Evolutionary conservation across 2,329 filamentous ascomycete genomes (phyloP).

Genomic region (Penicillium oxalicum): DNA sequence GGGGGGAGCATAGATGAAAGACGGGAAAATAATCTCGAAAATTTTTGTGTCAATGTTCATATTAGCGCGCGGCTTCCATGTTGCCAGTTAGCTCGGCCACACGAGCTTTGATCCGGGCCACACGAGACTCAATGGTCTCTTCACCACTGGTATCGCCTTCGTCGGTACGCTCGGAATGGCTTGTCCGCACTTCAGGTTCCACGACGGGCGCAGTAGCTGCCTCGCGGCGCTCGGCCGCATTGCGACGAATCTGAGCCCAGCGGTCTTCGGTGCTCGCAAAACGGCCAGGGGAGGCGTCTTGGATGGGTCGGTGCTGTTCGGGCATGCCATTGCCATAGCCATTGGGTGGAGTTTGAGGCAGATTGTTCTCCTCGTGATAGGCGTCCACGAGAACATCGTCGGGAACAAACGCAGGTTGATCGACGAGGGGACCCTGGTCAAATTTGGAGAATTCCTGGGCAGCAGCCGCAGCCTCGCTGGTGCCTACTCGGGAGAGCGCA

Average conservation of each 20-base stretch:
- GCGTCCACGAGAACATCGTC: slow-evolving; percentile 38
- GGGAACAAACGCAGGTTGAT: slow-evolving; percentile 79
- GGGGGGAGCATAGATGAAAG: too few species aligned
- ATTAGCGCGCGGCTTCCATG: slow-evolving; percentile 53
- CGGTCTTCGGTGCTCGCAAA: slow-evolving; percentile 54
- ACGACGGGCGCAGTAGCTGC: slow-evolving; percentile 46
- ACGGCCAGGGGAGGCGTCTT: slow-evolving; percentile 2
- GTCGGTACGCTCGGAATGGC: slow-evolving; percentile 57
- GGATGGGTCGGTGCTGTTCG: slow-evolving; percentile 5
- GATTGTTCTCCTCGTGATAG: slow-evolving; percentile 9
- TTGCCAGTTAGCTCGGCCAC: slow-evolving; percentile 89
- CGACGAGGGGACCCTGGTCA: slow-evolving; percentile 79
- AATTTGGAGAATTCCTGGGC: slow-evolving; percentile 58
- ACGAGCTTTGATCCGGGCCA: slow-evolving; percentile 94
- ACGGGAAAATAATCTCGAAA: too few species aligned
- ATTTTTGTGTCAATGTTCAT: too few species aligned
- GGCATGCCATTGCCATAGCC: slow-evolving; percentile 13
- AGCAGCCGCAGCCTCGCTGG: slow-evolving; percentile 40
- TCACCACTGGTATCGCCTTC: slow-evolving; percentile 91
- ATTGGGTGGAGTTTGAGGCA: slow-evolving; percentile 16
- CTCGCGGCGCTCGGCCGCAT: slow-evolving; percentile 73
- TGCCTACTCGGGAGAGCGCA: slow-evolving; percentile 57
- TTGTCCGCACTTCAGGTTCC: slow-evolving; percentile 58
- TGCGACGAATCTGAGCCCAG: slow-evolving; percentile 95
- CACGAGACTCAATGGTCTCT: slow-evolving; percentile 93